These are phyloP conservation scores for Litchi chinensis DNA, from an alignment of 345 rosid species.

Conservation along the genomic window DNA sequence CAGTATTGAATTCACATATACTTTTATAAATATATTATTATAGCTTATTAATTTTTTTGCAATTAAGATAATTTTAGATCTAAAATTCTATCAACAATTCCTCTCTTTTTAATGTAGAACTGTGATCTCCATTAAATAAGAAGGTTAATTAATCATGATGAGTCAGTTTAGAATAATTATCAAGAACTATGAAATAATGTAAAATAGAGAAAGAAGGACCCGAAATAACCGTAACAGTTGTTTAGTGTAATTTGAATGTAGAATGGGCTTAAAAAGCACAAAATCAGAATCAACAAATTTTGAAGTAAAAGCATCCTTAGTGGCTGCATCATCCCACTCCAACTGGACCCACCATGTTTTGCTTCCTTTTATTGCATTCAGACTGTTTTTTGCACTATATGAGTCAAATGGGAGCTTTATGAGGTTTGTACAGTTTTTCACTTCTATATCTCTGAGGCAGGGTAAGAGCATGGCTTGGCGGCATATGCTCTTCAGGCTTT, in stretches of 20 bases:
- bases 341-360: background rate
- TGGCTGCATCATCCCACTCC: background rate
- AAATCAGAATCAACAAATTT: no score
- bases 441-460: background rate
- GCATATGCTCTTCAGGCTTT: constrained; percentile 1
- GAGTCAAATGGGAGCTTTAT: constrained; percentile 4
- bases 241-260: background rate
- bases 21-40: no score
- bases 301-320: background rate
- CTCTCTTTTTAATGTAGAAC: no score
- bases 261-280: background rate
- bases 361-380: background rate
- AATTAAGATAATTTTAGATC: no score
- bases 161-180: no score
- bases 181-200: no score
- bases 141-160: no score
- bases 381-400: background rate
- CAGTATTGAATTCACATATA: no score
- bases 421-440: background rate
- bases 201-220: background rate
- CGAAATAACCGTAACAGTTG: background rate
- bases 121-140: no score
- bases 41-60: no score
- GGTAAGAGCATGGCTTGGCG: background rate
- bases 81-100: no score